Evolutionary conservation across 352 stramenopile species (phyloP).

Genomic region (Globisporangium abappressorium): DNA sequence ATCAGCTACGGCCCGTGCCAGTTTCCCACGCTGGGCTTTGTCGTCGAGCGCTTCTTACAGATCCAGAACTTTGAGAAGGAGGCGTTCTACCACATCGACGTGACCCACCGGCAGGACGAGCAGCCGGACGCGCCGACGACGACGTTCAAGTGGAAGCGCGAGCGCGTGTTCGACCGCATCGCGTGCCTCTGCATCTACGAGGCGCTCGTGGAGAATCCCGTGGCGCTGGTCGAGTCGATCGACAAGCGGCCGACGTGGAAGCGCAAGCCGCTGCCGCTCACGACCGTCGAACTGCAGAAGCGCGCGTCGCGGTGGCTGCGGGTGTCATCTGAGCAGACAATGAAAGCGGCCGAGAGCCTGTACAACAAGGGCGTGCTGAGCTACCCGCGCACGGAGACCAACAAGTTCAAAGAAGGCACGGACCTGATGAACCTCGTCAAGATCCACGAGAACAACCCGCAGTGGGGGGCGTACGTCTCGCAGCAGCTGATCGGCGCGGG

Average conservation of each 20-base stretch:
- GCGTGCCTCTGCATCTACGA: constrained; percentile 93
- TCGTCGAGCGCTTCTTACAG: constrained; percentile 91
- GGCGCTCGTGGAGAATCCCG: constrained; percentile 55
- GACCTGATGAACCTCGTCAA: constrained; percentile 84
- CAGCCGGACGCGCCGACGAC: constrained; percentile 56
- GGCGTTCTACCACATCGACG: constrained; percentile 94
- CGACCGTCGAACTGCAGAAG: constrained; percentile 99
- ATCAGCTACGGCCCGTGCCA: constrained; percentile 99
- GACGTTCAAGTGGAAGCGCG: constrained; percentile 96
- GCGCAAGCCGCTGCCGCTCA: constrained; percentile 95
- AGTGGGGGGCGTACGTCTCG: constrained; percentile 81
- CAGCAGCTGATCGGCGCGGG: constrained; percentile 46
- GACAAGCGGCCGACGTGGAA: constrained; percentile 89
- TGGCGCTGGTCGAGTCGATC: constrained; percentile 60
- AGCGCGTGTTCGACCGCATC: constrained; percentile 94
- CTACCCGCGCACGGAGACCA: constrained; percentile 99
- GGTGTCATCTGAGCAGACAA: constrained; percentile 95
- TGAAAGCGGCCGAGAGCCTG: constrained; percentile 94
- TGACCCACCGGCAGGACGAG: constrained; percentile 67
- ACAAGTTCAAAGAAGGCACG: constrained; percentile 95
- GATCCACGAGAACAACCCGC: constrained; percentile 64
- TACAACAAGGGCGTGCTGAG: constrained; percentile 98
- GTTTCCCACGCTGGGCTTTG: constrained; percentile 98
- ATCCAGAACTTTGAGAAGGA: constrained; percentile 97
- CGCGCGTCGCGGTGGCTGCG: constrained; percentile 93